Base-by-base conservation (phyloP, 2,329 filamentous ascomycete genomes). In the Dactylellina haptotyla region DNA sequence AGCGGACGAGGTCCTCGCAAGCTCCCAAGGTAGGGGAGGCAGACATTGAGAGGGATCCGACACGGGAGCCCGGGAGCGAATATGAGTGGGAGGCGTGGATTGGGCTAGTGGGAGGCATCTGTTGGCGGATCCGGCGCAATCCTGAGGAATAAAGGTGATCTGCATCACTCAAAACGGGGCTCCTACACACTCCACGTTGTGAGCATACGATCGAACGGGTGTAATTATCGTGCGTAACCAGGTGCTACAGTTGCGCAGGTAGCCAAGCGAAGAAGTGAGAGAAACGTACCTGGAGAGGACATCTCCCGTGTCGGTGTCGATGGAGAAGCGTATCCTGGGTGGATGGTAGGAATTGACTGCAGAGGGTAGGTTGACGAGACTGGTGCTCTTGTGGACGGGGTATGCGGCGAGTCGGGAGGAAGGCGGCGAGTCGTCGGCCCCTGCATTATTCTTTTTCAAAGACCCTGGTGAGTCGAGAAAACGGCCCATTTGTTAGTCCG, bases 81-180 rank as follows among this genome's bases (percentile, higher is more conserved):
- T 88, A 87, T 32, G 86, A 84, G 76, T 85, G 85, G 37, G 89
- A 89, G 26, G 32, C 46, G 59, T 72, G 51, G 59, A 72, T 75
- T 9, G 77, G 71, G 46, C 75, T 75, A 41, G 70, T 71, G 9
- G 76, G 75, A 28, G 87, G 86, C 73, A 90, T 90, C 79, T 93
- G 89, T 81, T 97, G 94, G 80, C 95, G 91, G 81, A 99, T 99
- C 79, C 95, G 90, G 80, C 93, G 90, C 79, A 99, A 86, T 77
- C 95, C 93, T 65, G 92, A 96, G 46, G 90, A 86, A 62, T 92
- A 92, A 75, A 95, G 83, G 77, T 92, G 92, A 84, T 95, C 91
- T 79, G 96, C 93, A 82, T 94, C 92, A 76, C 88, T 85, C 80
- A 96, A 87, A 80, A 96, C 86, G 79, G 92, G 88, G 79, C 91